Evolutionary conservation across 2,329 filamentous ascomycete genomes (phyloP), one percentile per base, ranked within the genome.

Genomic region (Chrysosporium keratinophilum): DNA sequence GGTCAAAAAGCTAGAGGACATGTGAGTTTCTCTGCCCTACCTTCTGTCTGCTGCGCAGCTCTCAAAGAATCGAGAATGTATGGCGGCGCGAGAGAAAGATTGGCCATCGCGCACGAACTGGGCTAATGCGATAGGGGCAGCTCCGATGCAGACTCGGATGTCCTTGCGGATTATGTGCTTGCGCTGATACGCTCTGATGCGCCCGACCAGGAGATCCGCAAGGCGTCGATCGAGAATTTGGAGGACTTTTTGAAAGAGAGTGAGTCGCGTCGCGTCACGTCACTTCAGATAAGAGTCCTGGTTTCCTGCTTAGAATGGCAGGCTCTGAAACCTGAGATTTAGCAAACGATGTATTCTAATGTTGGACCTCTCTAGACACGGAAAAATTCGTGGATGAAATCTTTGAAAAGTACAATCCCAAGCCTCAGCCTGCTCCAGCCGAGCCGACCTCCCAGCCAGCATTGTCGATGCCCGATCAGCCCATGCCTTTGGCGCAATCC

Each of bases 151-250:
- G 80, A 83, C 62, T 74, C 75, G 11, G 78, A 79, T 59, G 77
- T 82, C 1, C 75, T 83, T 17, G 79, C 78, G 31, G 80, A 83
- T 59, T 83, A 82, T 61, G 78, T 82, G 6, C 69, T 82, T 45
- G 79, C 78, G 19, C 72, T 83, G 31, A 73, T 82, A 42, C 74
- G 74, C 42, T 75, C 74, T 14, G 78, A 80, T 58, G 78, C 78
- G 40, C 69, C 76, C 2, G 76, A 79, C 55, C 73, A 74, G n/a
- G 69, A 75, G 52, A 74, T 81, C 48, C 72, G 72, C 60, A 67
- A 73, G 55, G 77, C 71, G 49, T 79, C 77, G 35, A 65, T 79
- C 53, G 76, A 80, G 55, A 76, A 78, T 55, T 66, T 83, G 37
- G 71, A 76, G 47, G 80, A 83, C 61, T 82, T 83, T 61, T 65